phyloP scores from a whole-genome alignment of 2,329 filamentous ascomycete genomes.

The Aphanocladium album region DNA sequence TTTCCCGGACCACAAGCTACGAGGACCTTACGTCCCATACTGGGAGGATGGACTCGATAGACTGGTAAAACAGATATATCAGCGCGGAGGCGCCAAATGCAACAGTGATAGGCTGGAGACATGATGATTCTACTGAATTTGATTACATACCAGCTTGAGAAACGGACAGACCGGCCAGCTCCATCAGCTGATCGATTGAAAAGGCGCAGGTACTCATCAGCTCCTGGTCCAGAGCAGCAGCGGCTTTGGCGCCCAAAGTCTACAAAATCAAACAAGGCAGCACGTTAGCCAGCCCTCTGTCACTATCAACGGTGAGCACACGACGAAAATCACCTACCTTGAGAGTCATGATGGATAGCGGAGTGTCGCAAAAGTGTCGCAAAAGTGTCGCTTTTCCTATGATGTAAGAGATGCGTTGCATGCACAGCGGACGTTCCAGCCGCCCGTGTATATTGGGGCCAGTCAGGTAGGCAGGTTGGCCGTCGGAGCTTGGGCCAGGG shows the following conservation, averaged over 20 bases:
- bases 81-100: not conserved
- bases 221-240: conserved; percentile 84
- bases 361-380: too few relatives aligned
- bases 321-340: conserved; percentile 22
- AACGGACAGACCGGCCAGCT: conserved; percentile 86
- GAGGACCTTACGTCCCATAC: conserved; percentile 66
- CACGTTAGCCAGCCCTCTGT: not conserved
- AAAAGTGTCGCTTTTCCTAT: conserved; percentile 3
- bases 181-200: conserved; percentile 95
- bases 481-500: not conserved
- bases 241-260: conserved; percentile 84
- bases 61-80: conserved; percentile 44
- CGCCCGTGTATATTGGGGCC: not conserved
- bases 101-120: not conserved
- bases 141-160: conserved; percentile 69
- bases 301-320: not conserved
- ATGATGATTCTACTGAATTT: not conserved
- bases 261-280: conserved; percentile 30
- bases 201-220: conserved; percentile 87
- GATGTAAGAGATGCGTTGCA: conserved; percentile 14
- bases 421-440: not conserved
- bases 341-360: conserved; percentile 24
- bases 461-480: not conserved
- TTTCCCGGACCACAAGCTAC: conserved; percentile 87
- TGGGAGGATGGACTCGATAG: conserved; percentile 74